Percentiles rank a stretch among this genome's conserved stretches.
Conservation (phyloP, 2,329 filamentous ascomycete genomes). For the Geoglossum cookeanum region DNA sequence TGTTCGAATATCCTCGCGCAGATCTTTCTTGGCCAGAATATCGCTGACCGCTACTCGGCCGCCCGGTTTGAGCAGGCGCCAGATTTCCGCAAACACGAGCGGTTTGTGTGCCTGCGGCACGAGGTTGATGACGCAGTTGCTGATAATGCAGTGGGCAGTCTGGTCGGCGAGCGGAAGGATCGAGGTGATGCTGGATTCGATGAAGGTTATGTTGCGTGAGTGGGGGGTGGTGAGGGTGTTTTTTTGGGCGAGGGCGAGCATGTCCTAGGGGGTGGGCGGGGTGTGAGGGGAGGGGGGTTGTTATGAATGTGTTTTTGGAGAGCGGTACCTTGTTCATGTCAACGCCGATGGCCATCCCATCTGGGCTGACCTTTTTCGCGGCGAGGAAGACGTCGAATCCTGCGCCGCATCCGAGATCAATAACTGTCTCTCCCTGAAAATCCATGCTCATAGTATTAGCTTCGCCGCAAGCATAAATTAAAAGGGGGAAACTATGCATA, state of each 20-base stretch:
- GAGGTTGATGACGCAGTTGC: slow-evolving; percentile 31
- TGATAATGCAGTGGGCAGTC: slow-evolving; percentile 38
- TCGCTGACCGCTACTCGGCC: slow-evolving; percentile 32
- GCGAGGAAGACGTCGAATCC: slow-evolving; percentile 40
- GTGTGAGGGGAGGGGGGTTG: too few species aligned
- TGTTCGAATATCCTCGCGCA: slow-evolving; percentile 29
- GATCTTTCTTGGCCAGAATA: slow-evolving; percentile 32
- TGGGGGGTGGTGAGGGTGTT: not conserved
- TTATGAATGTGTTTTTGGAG: not conserved
- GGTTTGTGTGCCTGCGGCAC: slow-evolving; percentile 27
- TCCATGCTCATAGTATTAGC: not conserved
- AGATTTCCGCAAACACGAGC: slow-evolving; percentile 13
- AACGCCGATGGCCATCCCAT: slow-evolving; percentile 33
- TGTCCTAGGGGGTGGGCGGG: not conserved
- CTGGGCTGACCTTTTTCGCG: slow-evolving; percentile 27
- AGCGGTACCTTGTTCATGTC: slow-evolving; percentile 37
- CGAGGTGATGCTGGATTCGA: slow-evolving; percentile 12
- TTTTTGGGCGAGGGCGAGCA: not conserved
- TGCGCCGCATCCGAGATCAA: slow-evolving; percentile 38
- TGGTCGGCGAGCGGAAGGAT: slow-evolving; percentile 5
- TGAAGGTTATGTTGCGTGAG: not conserved
- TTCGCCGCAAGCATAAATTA: too few species aligned
- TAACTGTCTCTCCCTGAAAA: slow-evolving; percentile 32
- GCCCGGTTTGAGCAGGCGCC: not conserved
- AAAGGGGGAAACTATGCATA: too few species aligned